Conservation (phyloP, 208 protist genomes). For the Lotmaria passim region DNA sequence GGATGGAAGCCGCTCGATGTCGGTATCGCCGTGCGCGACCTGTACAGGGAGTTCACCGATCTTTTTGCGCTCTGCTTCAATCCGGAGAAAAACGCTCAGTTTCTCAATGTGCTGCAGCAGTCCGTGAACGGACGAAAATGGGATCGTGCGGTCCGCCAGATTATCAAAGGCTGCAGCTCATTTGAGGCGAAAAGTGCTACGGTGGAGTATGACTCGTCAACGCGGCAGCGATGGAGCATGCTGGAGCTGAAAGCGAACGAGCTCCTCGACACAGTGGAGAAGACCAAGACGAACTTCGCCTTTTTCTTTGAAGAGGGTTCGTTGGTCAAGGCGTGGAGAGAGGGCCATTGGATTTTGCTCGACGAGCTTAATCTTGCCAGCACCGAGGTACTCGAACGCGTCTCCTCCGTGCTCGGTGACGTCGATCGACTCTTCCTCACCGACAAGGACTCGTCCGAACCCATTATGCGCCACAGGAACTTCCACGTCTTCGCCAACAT, state of each 20-base stretch:
- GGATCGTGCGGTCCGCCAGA: slow-evolving; percentile 61
- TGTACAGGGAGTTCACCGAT: slow-evolving; percentile 88
- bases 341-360: slow-evolving; percentile 99
- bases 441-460: slow-evolving; percentile 68
- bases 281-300: slow-evolving; percentile 88
- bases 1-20: slow-evolving; percentile 99
- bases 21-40: slow-evolving; percentile 57
- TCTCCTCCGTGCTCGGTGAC: slow-evolving; percentile 95
- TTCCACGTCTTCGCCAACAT: slow-evolving; percentile 99
- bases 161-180: slow-evolving; percentile 76
- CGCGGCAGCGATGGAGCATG: slow-evolving; percentile 56
- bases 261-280: slow-evolving; percentile 59
- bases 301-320: slow-evolving; percentile 99
- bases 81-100: slow-evolving; percentile 74
- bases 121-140: slow-evolving; percentile 70
- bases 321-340: slow-evolving; percentile 95
- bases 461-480: slow-evolving; percentile 93
- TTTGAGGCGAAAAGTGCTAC: slow-evolving; percentile 65
- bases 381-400: slow-evolving; percentile 96
- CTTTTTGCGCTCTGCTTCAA: slow-evolving; percentile 96
- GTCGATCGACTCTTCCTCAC: slow-evolving; percentile 84
- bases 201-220: slow-evolving; percentile 20
- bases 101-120: slow-evolving; percentile 73
- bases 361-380: slow-evolving; percentile 99
- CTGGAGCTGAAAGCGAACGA: slow-evolving; percentile 58